Base-by-base conservation (phyloP, 78 protist genomes). In the Dictyostelium capitatum region DNA sequence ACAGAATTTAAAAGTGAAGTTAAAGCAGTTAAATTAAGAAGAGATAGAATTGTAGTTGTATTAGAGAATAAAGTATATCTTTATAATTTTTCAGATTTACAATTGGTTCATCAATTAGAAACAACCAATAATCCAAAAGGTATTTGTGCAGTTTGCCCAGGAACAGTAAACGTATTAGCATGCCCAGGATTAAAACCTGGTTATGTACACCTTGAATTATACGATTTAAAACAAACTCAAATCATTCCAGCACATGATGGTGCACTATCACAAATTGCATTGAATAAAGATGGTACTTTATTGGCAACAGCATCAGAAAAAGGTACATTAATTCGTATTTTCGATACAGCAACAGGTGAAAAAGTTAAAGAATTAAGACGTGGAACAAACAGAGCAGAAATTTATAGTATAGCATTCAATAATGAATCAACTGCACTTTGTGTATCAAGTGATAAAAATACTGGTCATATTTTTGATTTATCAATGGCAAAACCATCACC, bases 301-400 rank as follows among this genome's bases (percentile, higher is more conserved):
- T 67, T 98, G 23, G 99, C 98, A 70, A 97, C 99, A 0, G 98
- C 99, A 3, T 96, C 98, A 7, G 99, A 97, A 85, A 96, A 95
- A 90, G 99, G 99, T n/a, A 98, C 99, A 1, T 81, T 98, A 17
- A 90, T 98, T n/a, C 97, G 99, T 78, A 90, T 98, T 20, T 98
- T 92, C 72, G 99, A 98, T 89, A 91, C 99, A 8, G 57, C 53
- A 17, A 89, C 95, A 10, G 99, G 98, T 28, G 79, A 82, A 17
- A 85, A 59, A 59, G 72, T 97, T 41, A 87, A 95, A 50, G 98
- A 98, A 84, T 95, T 98, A 54, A 79, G 99, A 32, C 62, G 99
- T 2, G 99, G 99, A 15, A 97, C 98, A 11, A 92, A 97, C 53
- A 37, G 70, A 25, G 99, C 98, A 14, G 97, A 67, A 73, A 96